Conservation (phyloP, 306 rosid species). For the Medicago truncatula region MtrunA17r5.0-ANR NC_053047.1:13351001-13351500, state of each 20-base stretch:
- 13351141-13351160: neutral
- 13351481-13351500: neutral
- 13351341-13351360: neutral
- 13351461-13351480: neutral
- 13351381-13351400: neutral
- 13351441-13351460: neutral
- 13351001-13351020: too few relatives aligned
- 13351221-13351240: neutral
- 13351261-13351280: neutral
- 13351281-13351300: neutral
- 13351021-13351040: neutral
- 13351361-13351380: neutral
- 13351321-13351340: neutral
- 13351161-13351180: neutral
- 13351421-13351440: neutral
- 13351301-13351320: neutral
- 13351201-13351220: neutral
- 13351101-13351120: neutral
- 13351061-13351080: neutral
- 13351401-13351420: neutral
- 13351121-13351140: neutral
- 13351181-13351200: neutral
- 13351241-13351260: neutral
- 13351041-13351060: neutral
- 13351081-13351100: neutral